These are phyloP conservation scores for Boletales sp. DNA, from an alignment of 768 basidiomycete genomes.

Conservation along the genomic window DNA sequence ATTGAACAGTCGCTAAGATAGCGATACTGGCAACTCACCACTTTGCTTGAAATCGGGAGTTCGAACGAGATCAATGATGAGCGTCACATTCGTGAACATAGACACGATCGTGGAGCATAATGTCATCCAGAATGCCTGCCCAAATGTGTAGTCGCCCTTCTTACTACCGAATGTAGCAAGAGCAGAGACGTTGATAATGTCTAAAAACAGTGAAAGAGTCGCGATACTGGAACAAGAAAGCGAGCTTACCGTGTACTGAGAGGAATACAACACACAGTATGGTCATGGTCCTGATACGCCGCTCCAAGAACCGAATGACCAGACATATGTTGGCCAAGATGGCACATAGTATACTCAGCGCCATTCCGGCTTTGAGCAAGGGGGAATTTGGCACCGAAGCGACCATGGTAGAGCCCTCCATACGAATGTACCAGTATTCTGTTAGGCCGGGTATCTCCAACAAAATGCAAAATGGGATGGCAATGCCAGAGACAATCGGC, in stretches of 20 bases:
- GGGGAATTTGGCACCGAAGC: constrained; percentile 51
- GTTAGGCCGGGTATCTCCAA: constrained; percentile 80
- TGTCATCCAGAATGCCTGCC: constrained; percentile 72
- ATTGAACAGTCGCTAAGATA: background rate
- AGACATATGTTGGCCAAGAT: constrained; percentile 67
- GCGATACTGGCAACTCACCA: constrained; percentile 38
- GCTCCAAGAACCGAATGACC: constrained; percentile 70
- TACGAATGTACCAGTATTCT: constrained; percentile 69
- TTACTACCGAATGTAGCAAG: constrained; percentile 60
- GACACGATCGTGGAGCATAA: constrained; percentile 71
- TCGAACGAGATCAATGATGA: constrained; percentile 56
- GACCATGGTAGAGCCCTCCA: constrained; percentile 35
- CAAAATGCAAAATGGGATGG: constrained; percentile 76
- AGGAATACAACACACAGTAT: constrained; percentile 60
- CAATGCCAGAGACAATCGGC: constrained; percentile 63
- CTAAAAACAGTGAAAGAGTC: constrained; percentile 32
- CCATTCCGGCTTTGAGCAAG: constrained; percentile 59
- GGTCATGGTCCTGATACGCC: constrained; percentile 57
- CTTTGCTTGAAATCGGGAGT: constrained; percentile 62
- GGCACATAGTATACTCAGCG: constrained; percentile 63
- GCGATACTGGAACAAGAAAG: background rate
- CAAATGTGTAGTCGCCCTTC: constrained; percentile 67
- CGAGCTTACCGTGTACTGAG: constrained; percentile 60
- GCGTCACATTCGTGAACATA: constrained; percentile 59
- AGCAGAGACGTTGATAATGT: constrained; percentile 61